Base-by-base conservation (phyloP, 2,329 filamentous ascomycete genomes). In the Capronia coronata region DNA sequence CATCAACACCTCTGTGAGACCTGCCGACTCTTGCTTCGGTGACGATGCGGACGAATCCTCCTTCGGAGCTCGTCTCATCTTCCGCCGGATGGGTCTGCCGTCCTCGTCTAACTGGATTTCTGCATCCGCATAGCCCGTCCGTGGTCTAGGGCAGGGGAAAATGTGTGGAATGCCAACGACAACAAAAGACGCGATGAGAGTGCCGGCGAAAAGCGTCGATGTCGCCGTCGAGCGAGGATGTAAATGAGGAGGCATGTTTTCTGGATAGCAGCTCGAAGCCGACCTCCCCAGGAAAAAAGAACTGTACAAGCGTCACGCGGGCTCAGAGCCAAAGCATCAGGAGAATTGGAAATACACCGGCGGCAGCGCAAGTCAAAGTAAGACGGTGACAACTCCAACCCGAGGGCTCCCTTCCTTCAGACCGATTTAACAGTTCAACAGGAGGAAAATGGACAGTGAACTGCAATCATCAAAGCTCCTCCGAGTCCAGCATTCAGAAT, bases 211-310 rank as follows among this genome's bases (percentile, higher is more conserved):
- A 53, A 98, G 83, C 39, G 89, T 93, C 49, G 86, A 90, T 61
- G 93, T 98, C 73, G 88, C 87, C 62, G 87, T 84, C 60, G 91
- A 97, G 68, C 90, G 84, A 27, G 93, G 93, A 68, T 98, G 93
- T 35, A 98, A 82, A 70, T 91, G 74, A 34, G 81, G 86, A 71
- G 61, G 58, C 59, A 61, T 62, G 10, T 25, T 54, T 27, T 27
- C 10, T 27, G 25, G 25, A 27, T 27, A 27, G n/a, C n/a, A n/a
- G n/a, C n/a, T n/a, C n/a, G 13, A 32, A 32, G 29, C 7, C 11
- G 29, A 9, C 13, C 29, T n/a, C 13, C 7, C 11, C 11, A 10
- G 29, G 3, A 9, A n/a, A 32, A n/a, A 32, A 32, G 7, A 11
- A 10, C 25, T 27, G 25, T 27, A 32, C 7, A n/a, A 9, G n/a